Base-by-base conservation (phyloP, 176 grass and related monocot genomes). In the Coix lacrymajobi region DNA sequence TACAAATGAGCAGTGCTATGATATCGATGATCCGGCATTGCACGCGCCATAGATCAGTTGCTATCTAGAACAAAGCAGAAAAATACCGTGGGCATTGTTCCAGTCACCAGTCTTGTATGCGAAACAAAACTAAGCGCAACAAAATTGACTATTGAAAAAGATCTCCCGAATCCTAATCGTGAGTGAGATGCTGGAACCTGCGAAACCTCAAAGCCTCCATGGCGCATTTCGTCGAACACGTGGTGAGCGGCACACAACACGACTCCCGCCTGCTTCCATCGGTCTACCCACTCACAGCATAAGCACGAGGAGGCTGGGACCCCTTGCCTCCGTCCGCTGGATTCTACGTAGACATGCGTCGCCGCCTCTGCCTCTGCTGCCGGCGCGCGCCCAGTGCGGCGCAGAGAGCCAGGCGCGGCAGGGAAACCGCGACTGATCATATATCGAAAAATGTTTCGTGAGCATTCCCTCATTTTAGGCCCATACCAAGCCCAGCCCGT, bases 221-320 rank as follows among this genome's bases (percentile, higher is more conserved):
- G 63, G 76, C 32, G 32, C 77, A 85, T 89, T 85, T 41, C 40
- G 25, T 75, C 71, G 63, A 89, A 76, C 82, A 76, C 7, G 40
- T 70, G 33, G 77, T 33, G 82, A 52, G 22, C 61, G 12, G 31
- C 29, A n/a, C n/a, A n/a, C n/a, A n/a, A 13, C 76, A 29, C 15
- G 7, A 6, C 38, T 44, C 57, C 11, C 6, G 30, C 77, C 31
- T 79, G 41, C 7, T 20, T 36, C 30, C 3, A 1, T 8, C 62
- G 0, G 6, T 10, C 66, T 3, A 48, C 15, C 49, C n/a, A 43
- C 67, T 8, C 66, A 22, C 22, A 11, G 46, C 22, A 31, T 11
- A 13, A 17, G 25, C 6, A n/a, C 19, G 33, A 39, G 31, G 1
- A 41, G 0, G 1, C 2, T 7, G 4, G 46, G 19, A 0, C 1